A percentile compares a stretch with the other conserved stretches of the same genome.
phyloP scores from a whole-genome alignment of 2,329 filamentous ascomycete species.

The Paramyrothecium roridum region DNA sequence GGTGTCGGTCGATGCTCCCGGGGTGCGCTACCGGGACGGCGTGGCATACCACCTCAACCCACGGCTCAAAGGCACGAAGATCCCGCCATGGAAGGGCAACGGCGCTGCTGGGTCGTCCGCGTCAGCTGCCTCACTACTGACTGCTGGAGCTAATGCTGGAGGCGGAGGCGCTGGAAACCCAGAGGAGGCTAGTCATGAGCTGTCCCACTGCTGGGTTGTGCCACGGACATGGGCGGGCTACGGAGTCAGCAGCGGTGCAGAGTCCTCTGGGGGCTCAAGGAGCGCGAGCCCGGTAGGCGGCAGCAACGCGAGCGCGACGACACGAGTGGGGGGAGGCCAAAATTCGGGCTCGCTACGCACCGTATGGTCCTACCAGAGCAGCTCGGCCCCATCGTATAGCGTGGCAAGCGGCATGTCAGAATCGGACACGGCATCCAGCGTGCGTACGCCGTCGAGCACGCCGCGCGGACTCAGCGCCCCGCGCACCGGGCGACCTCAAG shows the following conservation, averaged over 20 bases:
- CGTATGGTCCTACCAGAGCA: neutral
- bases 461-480: neutral
- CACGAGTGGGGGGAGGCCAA: neutral
- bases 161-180: conserved; percentile 8
- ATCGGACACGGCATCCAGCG: neutral
- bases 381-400: neutral
- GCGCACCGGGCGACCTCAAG: neutral
- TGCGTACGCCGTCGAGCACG: conserved; percentile 1
- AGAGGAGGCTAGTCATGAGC: conserved; percentile 42
- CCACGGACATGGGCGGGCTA: conserved; percentile 21
- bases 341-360: neutral
- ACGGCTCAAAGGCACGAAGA: conserved; percentile 34
- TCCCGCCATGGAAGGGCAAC: conserved; percentile 50
- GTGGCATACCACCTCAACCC: conserved; percentile 58
- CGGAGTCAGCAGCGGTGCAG: conserved; percentile 26
- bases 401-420: neutral
- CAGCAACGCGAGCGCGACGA: neutral
- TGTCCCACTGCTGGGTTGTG: conserved; percentile 50
- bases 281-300: conserved; percentile 7
- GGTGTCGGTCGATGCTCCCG: conserved; percentile 54
- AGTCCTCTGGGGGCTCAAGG: neutral
- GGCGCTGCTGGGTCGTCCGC: neutral
- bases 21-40: conserved; percentile 46
- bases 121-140: neutral
- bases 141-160: neutral